Evolutionary conservation across 305 asterid species (phyloP), one percentile per base, ranked within the genome.

Genomic region (Andrographis paniculata): DNA sequence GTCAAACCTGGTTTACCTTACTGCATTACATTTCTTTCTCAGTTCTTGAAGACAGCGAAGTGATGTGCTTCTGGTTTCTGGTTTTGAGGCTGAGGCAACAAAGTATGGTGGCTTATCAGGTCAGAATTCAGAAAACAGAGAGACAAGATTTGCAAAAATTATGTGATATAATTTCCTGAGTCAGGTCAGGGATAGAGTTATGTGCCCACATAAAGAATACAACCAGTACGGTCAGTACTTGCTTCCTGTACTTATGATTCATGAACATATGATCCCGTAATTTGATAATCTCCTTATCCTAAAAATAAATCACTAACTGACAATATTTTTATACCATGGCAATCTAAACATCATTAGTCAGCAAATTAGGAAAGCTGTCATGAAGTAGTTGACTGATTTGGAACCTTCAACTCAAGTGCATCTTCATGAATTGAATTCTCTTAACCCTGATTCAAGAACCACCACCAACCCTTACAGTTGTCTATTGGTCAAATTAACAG

Each of bases 191-290:
- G 67, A 56, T 60, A 54, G 59, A 49, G 71, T 53, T 52, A 68
- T 48, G 61, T 59, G 60, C 64, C 68, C 61, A 59, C 66, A 64
- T 69, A 63, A 50, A 60, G 55, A 62, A 45, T 42, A 50, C 48
- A 50, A 45, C 30, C 41, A 61, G 77, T 77, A 77, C 81, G 80
- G 71, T 58, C 62, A 61, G 77, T 68, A 71, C 67, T 49, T 62
- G 59, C 65, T 49, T 53, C 55, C 45, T 58, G 62, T 60, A 56
- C 77, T 61, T 19, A 49, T 44, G 37, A 30, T 24, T 24, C 30
- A n/a, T 24, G 30, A 3, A 3, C 30, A 17, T 4, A 35, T 21
- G 17, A 55, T 40, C 21, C 17, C 38, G 44, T 27, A 42, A 57
- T 49, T 55, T 53, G 43, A 59, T 20, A 49, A 40, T 36, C 63